Conservation (phyloP, 2,329 filamentous ascomycete species). For the Hypoxylon sp. region DNA sequence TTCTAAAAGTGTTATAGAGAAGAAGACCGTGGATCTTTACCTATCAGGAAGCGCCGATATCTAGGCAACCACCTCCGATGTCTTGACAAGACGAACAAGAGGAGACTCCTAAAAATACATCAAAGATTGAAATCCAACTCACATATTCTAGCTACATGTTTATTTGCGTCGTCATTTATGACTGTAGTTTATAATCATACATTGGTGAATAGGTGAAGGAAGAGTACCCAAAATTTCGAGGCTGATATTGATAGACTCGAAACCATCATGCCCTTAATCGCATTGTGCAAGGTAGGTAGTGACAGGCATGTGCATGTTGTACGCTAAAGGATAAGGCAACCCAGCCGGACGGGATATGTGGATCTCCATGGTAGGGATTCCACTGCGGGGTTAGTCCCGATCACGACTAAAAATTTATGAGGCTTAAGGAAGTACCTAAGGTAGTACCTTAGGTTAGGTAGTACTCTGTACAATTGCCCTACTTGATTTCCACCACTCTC, state of each 20-base stretch:
- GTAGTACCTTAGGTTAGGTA: no score
- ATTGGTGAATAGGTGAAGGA: background rate
- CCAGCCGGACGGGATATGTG: constrained; percentile 20
- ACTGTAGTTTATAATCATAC: background rate
- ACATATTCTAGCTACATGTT: no score
- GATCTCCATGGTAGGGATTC: background rate
- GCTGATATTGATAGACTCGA: background rate
- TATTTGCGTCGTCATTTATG: no score
- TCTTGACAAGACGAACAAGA: background rate
- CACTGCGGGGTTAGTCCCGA: background rate
- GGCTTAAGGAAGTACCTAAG: constrained; percentile 10
- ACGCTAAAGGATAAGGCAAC: constrained; percentile 3
- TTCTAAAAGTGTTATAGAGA: no score
- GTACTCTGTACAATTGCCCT: background rate
- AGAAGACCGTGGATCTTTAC: no score
- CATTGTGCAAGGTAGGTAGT: background rate
- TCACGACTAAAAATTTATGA: background rate
- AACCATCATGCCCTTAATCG: no score
- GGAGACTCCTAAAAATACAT: no score
- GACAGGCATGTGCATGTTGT: background rate
- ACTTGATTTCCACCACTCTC: background rate
- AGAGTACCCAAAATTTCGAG: background rate
- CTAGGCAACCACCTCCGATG: background rate
- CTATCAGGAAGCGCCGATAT: background rate
- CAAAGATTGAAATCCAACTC: no score